These are phyloP conservation scores for Diaporthe longicolla DNA, from an alignment of 2,329 filamentous ascomycete genomes.

Conservation along the genomic window DNA sequence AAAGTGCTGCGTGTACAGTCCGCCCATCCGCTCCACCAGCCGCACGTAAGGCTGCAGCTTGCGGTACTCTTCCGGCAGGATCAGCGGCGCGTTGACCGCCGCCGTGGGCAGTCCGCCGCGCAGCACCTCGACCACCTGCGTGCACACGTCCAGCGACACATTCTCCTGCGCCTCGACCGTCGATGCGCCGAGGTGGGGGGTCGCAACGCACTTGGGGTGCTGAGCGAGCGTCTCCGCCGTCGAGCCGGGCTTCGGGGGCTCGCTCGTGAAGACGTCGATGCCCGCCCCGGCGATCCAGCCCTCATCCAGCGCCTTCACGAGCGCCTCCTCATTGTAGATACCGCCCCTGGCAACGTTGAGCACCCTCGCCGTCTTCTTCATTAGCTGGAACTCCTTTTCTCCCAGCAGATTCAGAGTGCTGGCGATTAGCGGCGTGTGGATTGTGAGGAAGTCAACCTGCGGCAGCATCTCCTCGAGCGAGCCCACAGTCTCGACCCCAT, in stretches of 20 bases:
- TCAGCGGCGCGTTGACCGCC: conserved; percentile 86
- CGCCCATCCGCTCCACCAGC: conserved; percentile 84
- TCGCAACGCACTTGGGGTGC: conserved; percentile 81
- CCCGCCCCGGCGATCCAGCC: conserved; percentile 83
- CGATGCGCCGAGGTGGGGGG: conserved; percentile 84
- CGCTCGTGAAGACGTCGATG: conserved; percentile 83
- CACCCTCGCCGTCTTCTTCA: conserved; percentile 81
- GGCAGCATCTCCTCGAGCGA: conserved; percentile 73
- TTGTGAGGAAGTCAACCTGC: conserved; percentile 81
- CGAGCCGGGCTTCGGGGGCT: conserved; percentile 72
- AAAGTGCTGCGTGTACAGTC: conserved; percentile 84
- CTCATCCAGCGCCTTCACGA: conserved; percentile 78
- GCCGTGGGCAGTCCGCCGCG: conserved; percentile 79
- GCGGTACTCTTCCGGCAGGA: conserved; percentile 83
- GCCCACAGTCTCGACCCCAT: conserved; percentile 74
- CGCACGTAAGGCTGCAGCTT: conserved; percentile 83
- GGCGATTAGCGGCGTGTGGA: conserved; percentile 85
- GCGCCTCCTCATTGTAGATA: conserved; percentile 82
- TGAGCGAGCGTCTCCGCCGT: conserved; percentile 73
- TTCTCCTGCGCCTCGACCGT: conserved; percentile 89
- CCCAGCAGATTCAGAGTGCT: conserved; percentile 82
- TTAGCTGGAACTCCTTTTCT: conserved; percentile 74
- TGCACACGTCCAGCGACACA: conserved; percentile 85
- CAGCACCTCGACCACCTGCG: conserved; percentile 82
- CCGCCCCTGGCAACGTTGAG: conserved; percentile 86